Percentiles rank a stretch among this genome's conserved stretches.
phyloP scores from a whole-genome alignment of 345 rosid genomes.

The Euphorbia peplus region DNA sequence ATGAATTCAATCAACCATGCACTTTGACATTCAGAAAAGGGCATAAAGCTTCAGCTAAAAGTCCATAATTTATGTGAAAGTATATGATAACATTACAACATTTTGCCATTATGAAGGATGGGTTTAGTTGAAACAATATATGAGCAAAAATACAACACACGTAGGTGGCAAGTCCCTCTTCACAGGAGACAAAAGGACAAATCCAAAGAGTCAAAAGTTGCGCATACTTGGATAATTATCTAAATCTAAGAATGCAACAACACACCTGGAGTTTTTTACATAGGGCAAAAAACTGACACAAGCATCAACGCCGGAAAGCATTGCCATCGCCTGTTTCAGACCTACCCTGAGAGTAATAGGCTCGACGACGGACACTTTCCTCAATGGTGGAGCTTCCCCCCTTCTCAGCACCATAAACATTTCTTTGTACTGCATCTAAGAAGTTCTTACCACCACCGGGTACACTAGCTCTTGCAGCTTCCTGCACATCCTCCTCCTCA shows the following conservation, averaged over 20 bases:
- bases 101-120: too few species aligned
- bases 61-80: too few species aligned
- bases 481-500: conserved; percentile 66
- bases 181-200: too few species aligned
- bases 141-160: too few species aligned
- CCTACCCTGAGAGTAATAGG: conserved; percentile 74
- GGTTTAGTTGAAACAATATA: too few species aligned
- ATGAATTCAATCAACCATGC: too few species aligned
- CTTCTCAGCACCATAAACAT: conserved; percentile 82
- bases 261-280: neutral
- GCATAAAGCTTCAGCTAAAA: too few species aligned
- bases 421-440: conserved; percentile 77
- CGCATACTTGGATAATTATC: neutral
- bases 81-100: too few species aligned
- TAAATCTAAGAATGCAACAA: neutral
- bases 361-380: conserved; percentile 87
- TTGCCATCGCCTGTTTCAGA: conserved; percentile 61
- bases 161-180: too few species aligned
- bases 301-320: conserved; percentile 68
- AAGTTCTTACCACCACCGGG: conserved; percentile 57
- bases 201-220: neutral
- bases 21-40: too few species aligned
- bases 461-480: conserved; percentile 43
- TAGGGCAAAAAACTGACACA: neutral
- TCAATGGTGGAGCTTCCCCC: conserved; percentile 89